A percentile compares a stretch with the other conserved stretches of the same genome.
Conservation (phyloP, 768 basidiomycete genomes). For the Suillus subalutaceus region DNA sequence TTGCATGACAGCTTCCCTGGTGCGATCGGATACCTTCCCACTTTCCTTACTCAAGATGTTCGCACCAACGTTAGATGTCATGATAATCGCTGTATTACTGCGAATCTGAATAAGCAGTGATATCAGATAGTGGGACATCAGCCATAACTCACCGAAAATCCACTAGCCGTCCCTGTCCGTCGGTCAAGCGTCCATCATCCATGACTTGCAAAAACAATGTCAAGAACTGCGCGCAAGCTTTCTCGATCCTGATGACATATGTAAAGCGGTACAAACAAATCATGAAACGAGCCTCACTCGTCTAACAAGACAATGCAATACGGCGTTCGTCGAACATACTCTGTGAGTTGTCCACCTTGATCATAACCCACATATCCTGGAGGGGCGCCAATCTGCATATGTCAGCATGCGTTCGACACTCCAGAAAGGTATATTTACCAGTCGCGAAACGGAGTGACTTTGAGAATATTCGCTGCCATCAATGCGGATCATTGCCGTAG, state of each 20-base stretch:
- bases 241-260: constrained; percentile 36
- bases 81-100: constrained; percentile 84
- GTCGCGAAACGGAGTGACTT: constrained; percentile 44
- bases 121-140: not conserved
- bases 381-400: constrained; percentile 32
- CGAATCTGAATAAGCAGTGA: constrained; percentile 14
- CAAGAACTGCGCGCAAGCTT: constrained; percentile 45
- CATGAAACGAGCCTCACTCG: constrained; percentile 17
- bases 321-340: constrained; percentile 45
- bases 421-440: constrained; percentile 21
- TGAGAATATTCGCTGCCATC: constrained; percentile 51
- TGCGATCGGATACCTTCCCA: constrained; percentile 46
- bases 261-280: not conserved
- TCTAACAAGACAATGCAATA: constrained; percentile 37
- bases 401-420: not conserved
- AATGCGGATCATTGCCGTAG: constrained; percentile 45
- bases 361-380: constrained; percentile 49
- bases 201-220: constrained; percentile 51
- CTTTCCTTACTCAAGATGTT: constrained; percentile 53
- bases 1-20: constrained; percentile 65
- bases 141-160: constrained; percentile 12
- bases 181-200: constrained; percentile 48
- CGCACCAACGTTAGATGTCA: constrained; percentile 87
- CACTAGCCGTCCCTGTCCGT: constrained; percentile 30
- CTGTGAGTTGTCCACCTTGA: constrained; percentile 45